phyloP scores from a whole-genome alignment of 768 basidiomycete species.

The Rickenella mellea region DNA sequence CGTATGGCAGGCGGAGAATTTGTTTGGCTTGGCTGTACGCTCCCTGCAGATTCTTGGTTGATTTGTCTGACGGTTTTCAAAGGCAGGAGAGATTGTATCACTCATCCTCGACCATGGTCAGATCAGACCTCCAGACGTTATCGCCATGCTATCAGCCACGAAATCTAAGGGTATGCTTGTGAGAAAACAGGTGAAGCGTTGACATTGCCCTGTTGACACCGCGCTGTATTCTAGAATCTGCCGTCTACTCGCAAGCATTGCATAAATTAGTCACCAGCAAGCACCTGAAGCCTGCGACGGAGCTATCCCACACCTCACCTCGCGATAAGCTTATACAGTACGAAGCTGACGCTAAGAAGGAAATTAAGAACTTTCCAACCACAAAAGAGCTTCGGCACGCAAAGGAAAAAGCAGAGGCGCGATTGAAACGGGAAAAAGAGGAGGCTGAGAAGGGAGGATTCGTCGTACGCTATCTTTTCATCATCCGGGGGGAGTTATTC shows the following conservation, averaged over 20 bases:
- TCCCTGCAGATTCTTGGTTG: conserved; percentile 1
- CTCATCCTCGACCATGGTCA: conserved; percentile 80
- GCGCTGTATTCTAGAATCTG: conserved; percentile 19
- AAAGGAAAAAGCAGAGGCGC: conserved; percentile 53
- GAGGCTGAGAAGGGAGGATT: conserved; percentile 66
- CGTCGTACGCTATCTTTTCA: conserved; percentile 25
- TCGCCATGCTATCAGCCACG: conserved; percentile 37
- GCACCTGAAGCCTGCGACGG: conserved; percentile 76
- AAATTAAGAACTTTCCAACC: conserved; percentile 68
- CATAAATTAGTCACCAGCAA: conserved; percentile 59
- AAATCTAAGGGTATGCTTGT: conserved; percentile 48
- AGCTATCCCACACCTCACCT: conserved; percentile 70
- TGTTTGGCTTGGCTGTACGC: conserved; percentile 65
- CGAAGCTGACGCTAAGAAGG: conserved; percentile 68
- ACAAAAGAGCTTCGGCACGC: conserved; percentile 70
- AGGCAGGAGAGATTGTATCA: conserved; percentile 74
- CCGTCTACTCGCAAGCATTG: conserved; percentile 49
- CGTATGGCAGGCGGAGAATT: conserved; percentile 59
- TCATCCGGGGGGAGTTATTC: neutral
- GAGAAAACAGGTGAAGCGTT: conserved; percentile 15
- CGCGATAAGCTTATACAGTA: conserved; percentile 74
- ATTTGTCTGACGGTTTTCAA: conserved; percentile 3
- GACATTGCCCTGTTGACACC: conserved; percentile 6
- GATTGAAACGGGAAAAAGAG: conserved; percentile 60
- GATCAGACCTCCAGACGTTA: conserved; percentile 64